Percentiles rank a stretch among this genome's conserved stretches.
These are phyloP conservation scores for Apiospora kogelbergensis DNA, from an alignment of 2,329 filamentous ascomycete species.

Conservation along the genomic window DNA sequence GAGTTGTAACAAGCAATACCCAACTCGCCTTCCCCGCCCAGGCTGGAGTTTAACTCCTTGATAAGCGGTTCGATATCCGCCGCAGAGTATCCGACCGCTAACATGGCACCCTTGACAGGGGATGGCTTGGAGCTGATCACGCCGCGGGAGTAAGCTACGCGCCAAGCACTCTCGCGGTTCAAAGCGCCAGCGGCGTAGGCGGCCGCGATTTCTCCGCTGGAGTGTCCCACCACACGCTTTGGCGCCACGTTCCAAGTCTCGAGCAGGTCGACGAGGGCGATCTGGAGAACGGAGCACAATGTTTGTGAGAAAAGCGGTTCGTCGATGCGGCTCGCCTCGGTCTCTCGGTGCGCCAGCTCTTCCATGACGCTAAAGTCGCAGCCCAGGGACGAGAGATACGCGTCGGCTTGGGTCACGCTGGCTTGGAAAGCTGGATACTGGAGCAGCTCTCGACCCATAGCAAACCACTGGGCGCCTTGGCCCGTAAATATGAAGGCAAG, in stretches of 20 bases:
- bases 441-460: conserved; percentile 39
- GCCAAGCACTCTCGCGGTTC: conserved; percentile 30
- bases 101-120: conserved; percentile 24
- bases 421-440: conserved; percentile 22
- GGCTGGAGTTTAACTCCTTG: not conserved
- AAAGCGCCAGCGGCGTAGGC: conserved; percentile 36
- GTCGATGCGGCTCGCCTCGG: conserved; percentile 26
- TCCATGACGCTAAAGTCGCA: conserved; percentile 24
- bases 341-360: conserved; percentile 18
- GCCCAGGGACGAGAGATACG: conserved; percentile 22
- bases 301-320: conserved; percentile 33
- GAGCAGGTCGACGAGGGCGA: conserved; percentile 32
- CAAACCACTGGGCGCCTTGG: conserved; percentile 42
- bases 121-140: conserved; percentile 26
- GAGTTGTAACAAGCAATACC: conserved; percentile 30
- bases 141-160: conserved; percentile 29
- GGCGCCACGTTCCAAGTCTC: conserved; percentile 30
- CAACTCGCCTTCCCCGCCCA: conserved; percentile 26
- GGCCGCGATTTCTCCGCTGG: conserved; percentile 41
- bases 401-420: conserved; percentile 28
- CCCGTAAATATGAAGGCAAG: conserved; percentile 41
- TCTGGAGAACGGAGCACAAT: conserved; percentile 37
- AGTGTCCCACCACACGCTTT: conserved; percentile 40
- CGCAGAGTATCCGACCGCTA: conserved; percentile 22
- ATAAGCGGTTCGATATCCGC: not conserved